Evolutionary conservation across 1,139 yeast species (phyloP).

Genomic region (Maudiozyma humilis): DNA sequence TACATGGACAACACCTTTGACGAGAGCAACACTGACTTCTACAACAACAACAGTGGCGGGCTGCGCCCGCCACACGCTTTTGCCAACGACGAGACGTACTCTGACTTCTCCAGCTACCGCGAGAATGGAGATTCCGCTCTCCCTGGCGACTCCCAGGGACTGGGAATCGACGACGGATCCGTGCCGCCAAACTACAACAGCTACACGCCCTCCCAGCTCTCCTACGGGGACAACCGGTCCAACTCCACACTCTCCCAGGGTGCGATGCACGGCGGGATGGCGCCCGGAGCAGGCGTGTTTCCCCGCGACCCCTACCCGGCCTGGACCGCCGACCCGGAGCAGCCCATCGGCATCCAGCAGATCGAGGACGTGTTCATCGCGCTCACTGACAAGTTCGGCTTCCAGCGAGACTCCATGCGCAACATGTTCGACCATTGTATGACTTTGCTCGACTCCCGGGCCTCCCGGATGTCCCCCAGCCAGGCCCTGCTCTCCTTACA

Average conservation of each 20-base stretch:
- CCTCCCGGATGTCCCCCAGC: slow-evolving; percentile 94
- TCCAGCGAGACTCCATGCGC: slow-evolving; percentile 95
- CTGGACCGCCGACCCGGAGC: slow-evolving; percentile 88
- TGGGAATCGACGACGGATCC: slow-evolving; percentile 34
- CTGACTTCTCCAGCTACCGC: slow-evolving; percentile 58
- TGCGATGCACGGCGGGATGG: slow-evolving; percentile 53
- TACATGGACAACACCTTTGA: slow-evolving; percentile 8
- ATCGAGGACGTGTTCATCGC: slow-evolving; percentile 89
- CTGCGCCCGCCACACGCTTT: slow-evolving; percentile 40
- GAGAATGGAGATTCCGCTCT: slow-evolving; percentile 10
- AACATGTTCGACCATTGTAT: slow-evolving; percentile 94
- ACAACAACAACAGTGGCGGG: slow-evolving; percentile 46
- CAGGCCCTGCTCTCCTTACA: slow-evolving; percentile 89
- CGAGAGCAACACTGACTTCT: slow-evolving; percentile 20
- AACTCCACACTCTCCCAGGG: slow-evolving; percentile 68
- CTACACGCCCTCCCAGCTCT: slow-evolving; percentile 78
- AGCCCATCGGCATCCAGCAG: slow-evolving; percentile 77
- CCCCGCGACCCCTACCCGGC: slow-evolving; percentile 82
- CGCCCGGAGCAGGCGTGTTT: neutral
- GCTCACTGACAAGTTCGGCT: slow-evolving; percentile 84
- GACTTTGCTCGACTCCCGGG: slow-evolving; percentile 87
- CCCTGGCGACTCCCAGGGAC: neutral
- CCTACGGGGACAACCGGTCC: slow-evolving; percentile 62
- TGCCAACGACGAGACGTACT: slow-evolving; percentile 60
- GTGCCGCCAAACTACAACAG: slow-evolving; percentile 45